These are phyloP conservation scores for Fomitopsis schrenkii DNA, from an alignment of 1,284 basidiomycete genomes.

Conservation along the genomic window DNA sequence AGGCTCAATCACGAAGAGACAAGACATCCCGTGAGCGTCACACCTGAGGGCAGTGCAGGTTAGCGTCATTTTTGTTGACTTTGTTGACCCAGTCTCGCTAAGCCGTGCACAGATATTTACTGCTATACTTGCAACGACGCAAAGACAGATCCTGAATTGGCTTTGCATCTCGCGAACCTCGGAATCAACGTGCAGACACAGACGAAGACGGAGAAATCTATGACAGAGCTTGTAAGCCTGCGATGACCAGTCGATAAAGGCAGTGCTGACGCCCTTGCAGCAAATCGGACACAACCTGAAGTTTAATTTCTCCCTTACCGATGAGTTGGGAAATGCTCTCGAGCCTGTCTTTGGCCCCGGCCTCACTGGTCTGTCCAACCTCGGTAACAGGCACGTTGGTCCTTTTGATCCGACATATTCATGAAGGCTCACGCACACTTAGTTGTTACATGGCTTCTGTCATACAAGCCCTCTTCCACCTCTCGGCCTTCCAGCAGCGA, in stretches of 20 bases:
- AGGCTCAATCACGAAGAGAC: slow-evolving; percentile 61
- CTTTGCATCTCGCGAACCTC: slow-evolving; percentile 75
- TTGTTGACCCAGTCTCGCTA: no score
- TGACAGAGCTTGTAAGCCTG: slow-evolving; percentile 83
- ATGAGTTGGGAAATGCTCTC: slow-evolving; percentile 86
- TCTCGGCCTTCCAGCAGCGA: slow-evolving; percentile 73
- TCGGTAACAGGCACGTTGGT: slow-evolving; percentile 81
- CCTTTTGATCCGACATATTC: background rate
- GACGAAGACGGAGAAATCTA: slow-evolving; percentile 94
- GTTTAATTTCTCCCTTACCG: slow-evolving; percentile 93
- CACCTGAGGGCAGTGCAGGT: slow-evolving; percentile 82
- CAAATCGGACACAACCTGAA: slow-evolving; percentile 97
- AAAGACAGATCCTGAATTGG: slow-evolving; percentile 77
- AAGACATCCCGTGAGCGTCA: slow-evolving; percentile 84
- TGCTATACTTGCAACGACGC: slow-evolving; percentile 94
- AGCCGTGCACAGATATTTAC: slow-evolving; percentile 76
- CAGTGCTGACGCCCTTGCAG: slow-evolving; percentile 32
- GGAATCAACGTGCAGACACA: slow-evolving; percentile 85
- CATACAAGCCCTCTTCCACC: slow-evolving; percentile 83
- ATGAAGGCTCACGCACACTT: background rate
- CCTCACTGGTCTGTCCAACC: slow-evolving; percentile 86
- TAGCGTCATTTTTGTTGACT: no score
- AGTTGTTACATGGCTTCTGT: slow-evolving; percentile 98
- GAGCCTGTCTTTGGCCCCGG: slow-evolving; percentile 89
- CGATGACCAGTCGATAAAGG: background rate